Percentiles rank a stretch among this genome's conserved stretches.
phyloP scores from a whole-genome alignment of 352 stramenopile genomes.

The Pythium diclinum region DNA sequence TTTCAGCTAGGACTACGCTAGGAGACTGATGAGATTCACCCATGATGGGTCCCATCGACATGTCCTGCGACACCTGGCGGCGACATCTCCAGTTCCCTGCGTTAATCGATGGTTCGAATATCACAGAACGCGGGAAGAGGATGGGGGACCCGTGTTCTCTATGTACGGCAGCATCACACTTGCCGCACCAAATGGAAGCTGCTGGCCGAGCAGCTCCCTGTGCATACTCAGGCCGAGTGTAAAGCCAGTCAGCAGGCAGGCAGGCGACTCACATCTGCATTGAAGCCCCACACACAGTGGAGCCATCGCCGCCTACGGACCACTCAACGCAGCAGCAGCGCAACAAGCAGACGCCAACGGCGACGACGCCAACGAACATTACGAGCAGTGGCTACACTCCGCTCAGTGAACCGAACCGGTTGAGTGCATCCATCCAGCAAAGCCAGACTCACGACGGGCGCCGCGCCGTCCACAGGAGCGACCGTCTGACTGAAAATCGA shows the following conservation, averaged over 20 bases:
- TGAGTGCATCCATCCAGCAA: neutral
- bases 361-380: neutral
- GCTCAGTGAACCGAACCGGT: no score
- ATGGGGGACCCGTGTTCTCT: slow-evolving; percentile 2
- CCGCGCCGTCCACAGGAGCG: neutral
- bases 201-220: neutral
- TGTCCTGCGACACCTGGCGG: neutral
- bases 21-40: neutral
- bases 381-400: neutral
- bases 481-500: slow-evolving; percentile 24
- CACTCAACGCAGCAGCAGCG: neutral
- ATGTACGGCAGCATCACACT: neutral
- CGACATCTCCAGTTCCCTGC: neutral
- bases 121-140: slow-evolving; percentile 2
- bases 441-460: neutral
- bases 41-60: neutral
- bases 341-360: no score
- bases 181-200: neutral
- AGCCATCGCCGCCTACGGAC: neutral
- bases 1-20: neutral
- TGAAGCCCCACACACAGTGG: neutral
- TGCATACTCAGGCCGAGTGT: slow-evolving; percentile 4
- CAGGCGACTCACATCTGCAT: neutral
- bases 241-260: neutral
- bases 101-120: slow-evolving; percentile 3